Evolutionary conservation across 176 grass and related monocot species (phyloP), one percentile per base, ranked within the genome.

Genomic region (Oryza brachyantha): DNA sequence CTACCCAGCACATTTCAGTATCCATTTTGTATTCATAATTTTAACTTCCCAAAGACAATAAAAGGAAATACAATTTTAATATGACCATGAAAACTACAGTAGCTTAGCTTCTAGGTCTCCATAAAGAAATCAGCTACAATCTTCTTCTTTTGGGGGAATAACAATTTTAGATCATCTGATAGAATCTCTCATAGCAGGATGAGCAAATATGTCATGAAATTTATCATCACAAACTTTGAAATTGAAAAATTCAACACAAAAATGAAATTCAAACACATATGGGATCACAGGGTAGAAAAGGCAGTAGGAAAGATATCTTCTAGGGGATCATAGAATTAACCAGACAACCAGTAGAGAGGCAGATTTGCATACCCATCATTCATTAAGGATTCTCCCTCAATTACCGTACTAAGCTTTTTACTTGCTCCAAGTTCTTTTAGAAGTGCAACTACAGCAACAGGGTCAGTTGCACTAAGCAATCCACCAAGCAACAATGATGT

Each of bases 351-450:
- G 10, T 38, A 19, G 40, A 26, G 39, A 29, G 38, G 22, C 29
- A 70, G 10, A 24, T 37, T 21, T 38, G 25, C 25, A 64, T 94
- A 98, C 95, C 95, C 95, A 43, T 98, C 92, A 13, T 98, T 98
- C 87, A 98, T 98, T 41, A 98, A 72, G 10, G 92, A 92, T 88
- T 94, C 95, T 75, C 95, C 95, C 72, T 98, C 95, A 73, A 98
- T 98, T 66, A 98, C 91, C 32, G 95, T 98, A 27, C 70, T 94
- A 66, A 98, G 72, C 66, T 94, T 98, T 91, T 98, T 94, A 85
- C 90, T 92, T 68, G 95, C 95, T 57, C 92, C 92, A 39, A 98
- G 87, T 68, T 94, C 95, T 84, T 92, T 98, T n/a, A 98, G 83
- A 39, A 94, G 76, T 10, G 95, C 95, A 59, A 98, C 95, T 62